phyloP scores from a whole-genome alignment of 768 basidiomycete genomes.

The Lactarius trivialis region DNA sequence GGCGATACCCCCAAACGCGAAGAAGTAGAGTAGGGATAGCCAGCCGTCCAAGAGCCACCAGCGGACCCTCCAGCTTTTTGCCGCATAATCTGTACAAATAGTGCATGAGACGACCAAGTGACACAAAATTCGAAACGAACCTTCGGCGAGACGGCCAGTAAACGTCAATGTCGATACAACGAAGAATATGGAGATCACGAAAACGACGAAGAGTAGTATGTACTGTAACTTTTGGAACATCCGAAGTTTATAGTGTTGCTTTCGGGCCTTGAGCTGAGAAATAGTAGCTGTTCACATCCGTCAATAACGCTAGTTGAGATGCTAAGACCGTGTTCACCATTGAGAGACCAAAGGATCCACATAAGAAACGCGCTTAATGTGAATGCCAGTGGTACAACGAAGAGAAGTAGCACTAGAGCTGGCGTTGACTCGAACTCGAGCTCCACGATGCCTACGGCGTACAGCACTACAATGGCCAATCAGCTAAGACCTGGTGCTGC shows the following conservation, averaged over 20 bases:
- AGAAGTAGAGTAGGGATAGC: conserved; percentile 81
- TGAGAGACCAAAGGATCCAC: conserved; percentile 91
- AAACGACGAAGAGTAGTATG: conserved; percentile 74
- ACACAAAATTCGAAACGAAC: conserved; percentile 34
- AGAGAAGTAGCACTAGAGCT: conserved; percentile 73
- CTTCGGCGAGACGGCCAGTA: conserved; percentile 86
- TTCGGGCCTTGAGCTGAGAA: conserved; percentile 73
- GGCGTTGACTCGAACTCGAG: conserved; percentile 88
- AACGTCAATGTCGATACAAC: conserved; percentile 88
- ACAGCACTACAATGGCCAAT: conserved; percentile 52
- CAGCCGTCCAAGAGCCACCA: conserved; percentile 99
- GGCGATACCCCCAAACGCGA: conserved; percentile 71
- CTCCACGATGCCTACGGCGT: conserved; percentile 92
- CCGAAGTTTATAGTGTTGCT: conserved; percentile 76
- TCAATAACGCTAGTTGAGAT: not conserved
- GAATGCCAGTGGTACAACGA: conserved; percentile 91
- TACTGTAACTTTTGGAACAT: conserved; percentile 89
- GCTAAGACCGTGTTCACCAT: conserved; percentile 42
- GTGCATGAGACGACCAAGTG: not conserved
- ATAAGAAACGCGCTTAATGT: conserved; percentile 93
- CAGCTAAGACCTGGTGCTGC: not conserved
- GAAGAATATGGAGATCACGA: conserved; percentile 84
- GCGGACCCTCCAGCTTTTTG: conserved; percentile 80
- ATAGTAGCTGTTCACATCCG: conserved; percentile 64
- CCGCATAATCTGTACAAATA: conserved; percentile 69